Conservation (phyloP, 768 basidiomycete genomes). For the Tylopilus sp. region DNA sequence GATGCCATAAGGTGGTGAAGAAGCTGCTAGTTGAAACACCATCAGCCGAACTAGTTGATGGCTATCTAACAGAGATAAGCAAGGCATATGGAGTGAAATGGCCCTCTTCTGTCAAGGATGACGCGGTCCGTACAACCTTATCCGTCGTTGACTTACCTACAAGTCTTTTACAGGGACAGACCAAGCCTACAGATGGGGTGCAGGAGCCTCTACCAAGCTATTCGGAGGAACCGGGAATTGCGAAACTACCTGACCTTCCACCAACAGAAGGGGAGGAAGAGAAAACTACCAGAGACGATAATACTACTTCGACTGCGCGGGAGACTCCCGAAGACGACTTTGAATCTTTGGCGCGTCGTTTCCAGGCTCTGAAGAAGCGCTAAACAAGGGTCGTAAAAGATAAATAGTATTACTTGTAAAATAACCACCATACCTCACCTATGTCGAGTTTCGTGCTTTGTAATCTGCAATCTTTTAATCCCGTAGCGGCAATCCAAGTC, state of each 20-base stretch:
- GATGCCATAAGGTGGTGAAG: slow-evolving; percentile 55
- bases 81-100: slow-evolving; percentile 80
- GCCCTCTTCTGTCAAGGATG: slow-evolving; percentile 40
- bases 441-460: slow-evolving; percentile 5
- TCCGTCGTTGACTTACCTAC: slow-evolving; percentile 1
- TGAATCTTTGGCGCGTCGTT: slow-evolving; percentile 71
- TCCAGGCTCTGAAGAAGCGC: slow-evolving; percentile 84
- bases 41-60: slow-evolving; percentile 72
- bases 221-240: slow-evolving; percentile 21
- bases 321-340: slow-evolving; percentile 60
- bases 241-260: slow-evolving; percentile 50
- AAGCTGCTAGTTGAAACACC: slow-evolving; percentile 75
- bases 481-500: no score
- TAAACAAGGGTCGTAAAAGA: slow-evolving; percentile 27
- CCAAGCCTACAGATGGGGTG: not conserved
- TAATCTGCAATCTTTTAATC: slow-evolving; percentile 6
- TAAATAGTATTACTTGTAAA: no score
- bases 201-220: slow-evolving; percentile 27
- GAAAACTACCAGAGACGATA: slow-evolving; percentile 14
- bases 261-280: slow-evolving; percentile 47
- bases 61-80: slow-evolving; percentile 85
- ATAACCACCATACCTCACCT: not conserved
- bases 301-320: slow-evolving; percentile 4
- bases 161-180: slow-evolving; percentile 7
- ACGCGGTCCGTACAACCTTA: slow-evolving; percentile 35